phyloP scores from a whole-genome alignment of 176 grass and related monocot species.

The Zizania latifolia region DNA sequence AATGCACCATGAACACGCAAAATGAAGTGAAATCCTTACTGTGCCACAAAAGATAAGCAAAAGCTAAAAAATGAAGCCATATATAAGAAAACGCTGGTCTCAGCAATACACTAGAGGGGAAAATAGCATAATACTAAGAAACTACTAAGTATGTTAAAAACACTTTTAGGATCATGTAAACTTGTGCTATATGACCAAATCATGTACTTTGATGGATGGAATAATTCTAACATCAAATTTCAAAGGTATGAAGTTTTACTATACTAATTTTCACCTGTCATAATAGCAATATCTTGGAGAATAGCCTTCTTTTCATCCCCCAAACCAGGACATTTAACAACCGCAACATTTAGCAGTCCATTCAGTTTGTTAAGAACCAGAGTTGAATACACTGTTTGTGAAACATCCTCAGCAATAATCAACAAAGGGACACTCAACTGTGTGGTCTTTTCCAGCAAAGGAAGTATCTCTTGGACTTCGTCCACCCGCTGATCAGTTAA shows the following conservation, averaged over 20 bases:
- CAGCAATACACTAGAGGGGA: background rate
- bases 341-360: conserved; percentile 81
- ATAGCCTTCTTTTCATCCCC: conserved; percentile 84
- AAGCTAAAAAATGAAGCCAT: conserved; percentile 18
- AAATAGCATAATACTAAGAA: background rate
- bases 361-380: conserved; percentile 87
- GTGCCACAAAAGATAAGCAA: background rate
- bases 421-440: conserved; percentile 83
- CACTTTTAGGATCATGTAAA: background rate
- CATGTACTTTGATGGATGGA: background rate
- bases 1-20: background rate
- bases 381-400: conserved; percentile 48
- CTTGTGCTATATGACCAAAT: background rate
- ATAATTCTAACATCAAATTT: background rate
- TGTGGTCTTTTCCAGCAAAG: conserved; percentile 75
- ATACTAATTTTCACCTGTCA: conserved; percentile 60
- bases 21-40: conserved; percentile 4
- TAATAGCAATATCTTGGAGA: conserved; percentile 93
- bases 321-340: conserved; percentile 77
- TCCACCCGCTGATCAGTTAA: conserved; percentile 78
- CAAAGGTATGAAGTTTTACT: background rate
- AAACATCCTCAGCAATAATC: conserved; percentile 93
- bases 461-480: conserved; percentile 70
- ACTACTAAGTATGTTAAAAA: background rate
- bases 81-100: background rate